Conservation (phyloP, 495 filamentous ascomycete genomes). For the Umbilicaria muhlenbergii region DNA sequence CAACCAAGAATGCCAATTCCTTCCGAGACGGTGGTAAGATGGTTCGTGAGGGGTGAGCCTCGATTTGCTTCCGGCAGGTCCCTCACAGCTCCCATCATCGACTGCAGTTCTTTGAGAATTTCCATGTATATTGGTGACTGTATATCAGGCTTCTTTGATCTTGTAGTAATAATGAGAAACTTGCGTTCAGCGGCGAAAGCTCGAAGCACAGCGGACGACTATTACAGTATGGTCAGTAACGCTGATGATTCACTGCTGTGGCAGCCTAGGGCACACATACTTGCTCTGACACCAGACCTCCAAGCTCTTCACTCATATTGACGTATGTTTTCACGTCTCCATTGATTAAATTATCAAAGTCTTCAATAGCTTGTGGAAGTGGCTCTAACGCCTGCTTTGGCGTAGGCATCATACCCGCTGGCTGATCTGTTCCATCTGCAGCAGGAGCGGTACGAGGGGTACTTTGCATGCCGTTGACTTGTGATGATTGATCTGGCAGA, state of each 20-base stretch:
- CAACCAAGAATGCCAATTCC: slow-evolving; percentile 74
- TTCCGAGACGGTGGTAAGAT: slow-evolving; percentile 75
- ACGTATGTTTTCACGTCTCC: slow-evolving; percentile 64
- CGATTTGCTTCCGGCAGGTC: slow-evolving; percentile 69
- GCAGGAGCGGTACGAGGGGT: slow-evolving; percentile 17
- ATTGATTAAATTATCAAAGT: slow-evolving; percentile 69
- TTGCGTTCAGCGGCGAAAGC: slow-evolving; percentile 73
- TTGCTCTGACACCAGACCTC: slow-evolving; percentile 67
- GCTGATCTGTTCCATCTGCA: slow-evolving; percentile 14
- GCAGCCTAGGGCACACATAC: slow-evolving; percentile 23
- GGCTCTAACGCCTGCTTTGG: slow-evolving; percentile 36
- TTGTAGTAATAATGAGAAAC: slow-evolving; percentile 75
- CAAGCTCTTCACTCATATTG: slow-evolving; percentile 59
- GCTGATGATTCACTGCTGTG: background rate
- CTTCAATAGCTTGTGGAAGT: slow-evolving; percentile 63
- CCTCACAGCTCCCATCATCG: slow-evolving; percentile 56
- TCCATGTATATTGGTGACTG: slow-evolving; percentile 49
- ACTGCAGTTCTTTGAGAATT: slow-evolving; percentile 69
- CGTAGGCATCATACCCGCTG: slow-evolving; percentile 16
- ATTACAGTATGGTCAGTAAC: background rate
- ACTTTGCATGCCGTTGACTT: slow-evolving; percentile 18
- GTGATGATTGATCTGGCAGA: slow-evolving; percentile 40
- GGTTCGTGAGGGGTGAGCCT: slow-evolving; percentile 50
- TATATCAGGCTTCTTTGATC: slow-evolving; percentile 79
- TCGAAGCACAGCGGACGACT: slow-evolving; percentile 44